phyloP scores from a whole-genome alignment of 2,329 filamentous ascomycete genomes.

The Fusarium begoniae region DNA sequence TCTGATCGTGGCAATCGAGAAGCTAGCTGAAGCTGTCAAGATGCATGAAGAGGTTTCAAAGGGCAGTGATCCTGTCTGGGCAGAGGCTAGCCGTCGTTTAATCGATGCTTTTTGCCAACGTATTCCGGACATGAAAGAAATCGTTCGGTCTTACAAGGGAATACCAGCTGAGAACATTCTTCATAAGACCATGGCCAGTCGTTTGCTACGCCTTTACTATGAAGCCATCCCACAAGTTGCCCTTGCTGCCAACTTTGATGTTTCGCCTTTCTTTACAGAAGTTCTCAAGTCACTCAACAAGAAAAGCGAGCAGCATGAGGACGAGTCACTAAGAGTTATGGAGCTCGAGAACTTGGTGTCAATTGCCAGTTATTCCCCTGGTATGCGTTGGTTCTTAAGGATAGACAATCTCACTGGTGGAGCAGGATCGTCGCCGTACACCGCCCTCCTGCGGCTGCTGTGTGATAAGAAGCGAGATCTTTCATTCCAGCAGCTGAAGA shows the following conservation, averaged over 20 bases:
- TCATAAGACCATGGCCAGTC: conserved; percentile 81
- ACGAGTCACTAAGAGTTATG: conserved; percentile 68
- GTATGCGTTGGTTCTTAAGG: conserved; percentile 91
- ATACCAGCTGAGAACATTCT: conserved; percentile 74
- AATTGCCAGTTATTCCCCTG: conserved; percentile 81
- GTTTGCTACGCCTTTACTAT: conserved; percentile 85
- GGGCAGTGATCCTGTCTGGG: conserved; percentile 65
- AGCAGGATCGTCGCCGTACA: conserved; percentile 68
- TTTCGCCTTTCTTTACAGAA: conserved; percentile 78
- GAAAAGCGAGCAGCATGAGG: conserved; percentile 58
- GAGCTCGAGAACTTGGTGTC: conserved; percentile 84
- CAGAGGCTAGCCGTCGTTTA: conserved; percentile 72
- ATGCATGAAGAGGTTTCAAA: conserved; percentile 63
- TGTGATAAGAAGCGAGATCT: conserved; percentile 44
- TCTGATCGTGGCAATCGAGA: conserved; percentile 80
- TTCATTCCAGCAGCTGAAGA: conserved; percentile 56
- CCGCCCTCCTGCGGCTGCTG: conserved; percentile 68
- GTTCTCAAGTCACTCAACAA: conserved; percentile 71
- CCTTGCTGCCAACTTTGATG: conserved; percentile 86
- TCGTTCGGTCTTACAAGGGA: conserved; percentile 77
- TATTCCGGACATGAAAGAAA: conserved; percentile 83
- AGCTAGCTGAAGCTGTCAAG: conserved; percentile 72
- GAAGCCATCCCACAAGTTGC: conserved; percentile 82
- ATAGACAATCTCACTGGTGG: conserved; percentile 65
- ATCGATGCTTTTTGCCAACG: conserved; percentile 79